phyloP scores from a whole-genome alignment of 768 basidiomycete genomes.

The Tylopilus sp. region DNA sequence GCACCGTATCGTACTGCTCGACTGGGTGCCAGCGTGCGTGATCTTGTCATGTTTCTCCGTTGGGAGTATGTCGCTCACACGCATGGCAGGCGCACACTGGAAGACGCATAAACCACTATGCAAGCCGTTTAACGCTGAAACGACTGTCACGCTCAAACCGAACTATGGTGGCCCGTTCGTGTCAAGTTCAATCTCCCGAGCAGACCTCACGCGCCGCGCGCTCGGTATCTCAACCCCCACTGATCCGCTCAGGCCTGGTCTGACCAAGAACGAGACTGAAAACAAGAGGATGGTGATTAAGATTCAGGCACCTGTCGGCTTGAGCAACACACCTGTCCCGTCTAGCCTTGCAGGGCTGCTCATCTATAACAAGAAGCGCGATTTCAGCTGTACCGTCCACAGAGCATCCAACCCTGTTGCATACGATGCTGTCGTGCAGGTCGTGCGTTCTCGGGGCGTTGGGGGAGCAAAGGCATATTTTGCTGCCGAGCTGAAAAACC shows the following conservation, averaged over 20 bases:
- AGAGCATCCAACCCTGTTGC: slow-evolving; percentile 31
- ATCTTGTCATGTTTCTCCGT: not conserved
- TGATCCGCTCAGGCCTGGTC: slow-evolving; percentile 32
- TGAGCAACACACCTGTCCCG: not conserved
- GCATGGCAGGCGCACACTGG: slow-evolving; percentile 46
- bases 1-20: slow-evolving; percentile 50
- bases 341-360: slow-evolving; percentile 29
- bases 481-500: slow-evolving; percentile 45
- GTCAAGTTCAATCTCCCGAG: slow-evolving; percentile 33
- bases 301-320: slow-evolving; percentile 35
- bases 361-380: slow-evolving; percentile 52
- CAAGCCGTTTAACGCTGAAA: slow-evolving; percentile 39
- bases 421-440: slow-evolving; percentile 41
- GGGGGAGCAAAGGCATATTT: slow-evolving; percentile 51
- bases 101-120: slow-evolving; percentile 45
- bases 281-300: slow-evolving; percentile 50
- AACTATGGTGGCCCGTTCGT: slow-evolving; percentile 36
- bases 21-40: slow-evolving; percentile 50
- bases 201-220: slow-evolving; percentile 29
- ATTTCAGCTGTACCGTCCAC: slow-evolving; percentile 45
- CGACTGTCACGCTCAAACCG: slow-evolving; percentile 47
- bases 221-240: slow-evolving; percentile 31
- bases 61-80: not conserved
- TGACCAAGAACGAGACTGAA: slow-evolving; percentile 21
- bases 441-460: slow-evolving; percentile 41